Evolutionary conservation across 768 basidiomycete genomes (phyloP), one percentile per base, ranked within the genome.

Genomic region (Mycena metata): DNA sequence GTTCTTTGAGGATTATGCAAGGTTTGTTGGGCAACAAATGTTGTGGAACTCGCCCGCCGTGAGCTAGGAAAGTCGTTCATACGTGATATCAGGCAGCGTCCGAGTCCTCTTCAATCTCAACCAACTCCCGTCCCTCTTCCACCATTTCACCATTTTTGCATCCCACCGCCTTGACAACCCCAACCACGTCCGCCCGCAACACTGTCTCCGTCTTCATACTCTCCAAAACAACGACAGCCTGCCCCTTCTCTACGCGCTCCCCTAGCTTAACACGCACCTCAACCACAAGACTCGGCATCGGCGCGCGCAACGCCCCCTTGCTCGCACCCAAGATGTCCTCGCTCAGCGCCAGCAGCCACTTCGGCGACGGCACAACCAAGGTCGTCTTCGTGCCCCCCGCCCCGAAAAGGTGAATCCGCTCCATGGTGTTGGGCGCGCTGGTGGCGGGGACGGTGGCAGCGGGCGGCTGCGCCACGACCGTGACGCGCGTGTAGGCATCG

Each of bases 151-250:
- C 96, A 74, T 92, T 91, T 78, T 82, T 86, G 75, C 94, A 96
- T 16, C 88, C 88, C 16, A 97, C 87, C 50, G 86, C 82, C 72
- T 84, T 89, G 10, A 97, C 90, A 7, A 90, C 81, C 5, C 95
- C 96, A 42, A 86, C 81, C 10, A 81, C 82, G 66, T 89, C 86
- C 16, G 94, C 89, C 60, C 95, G 84, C 70, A 98, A 78, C 46
- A 95, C 92, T 43, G 93, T 96, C 81, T 97, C 96, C 70, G 96
- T 98, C 88, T 98, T 98, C 96, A 98, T 98, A 75, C 96, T 97
- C 81, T 97, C 96, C 75, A 97, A 80, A 7, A 96, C 89, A 35
- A 96, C 89, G 11, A 95, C 85, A 10, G 88, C 88, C 75, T 96
- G 92, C 0, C 94, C 95, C 74, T 87, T 90, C 79, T 91, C 90